Percentiles rank a stretch among this genome's conserved stretches.
Evolutionary conservation across 73 alveolate genomes (phyloP).

Genomic region (Symbiodinium pilosum): DNA sequence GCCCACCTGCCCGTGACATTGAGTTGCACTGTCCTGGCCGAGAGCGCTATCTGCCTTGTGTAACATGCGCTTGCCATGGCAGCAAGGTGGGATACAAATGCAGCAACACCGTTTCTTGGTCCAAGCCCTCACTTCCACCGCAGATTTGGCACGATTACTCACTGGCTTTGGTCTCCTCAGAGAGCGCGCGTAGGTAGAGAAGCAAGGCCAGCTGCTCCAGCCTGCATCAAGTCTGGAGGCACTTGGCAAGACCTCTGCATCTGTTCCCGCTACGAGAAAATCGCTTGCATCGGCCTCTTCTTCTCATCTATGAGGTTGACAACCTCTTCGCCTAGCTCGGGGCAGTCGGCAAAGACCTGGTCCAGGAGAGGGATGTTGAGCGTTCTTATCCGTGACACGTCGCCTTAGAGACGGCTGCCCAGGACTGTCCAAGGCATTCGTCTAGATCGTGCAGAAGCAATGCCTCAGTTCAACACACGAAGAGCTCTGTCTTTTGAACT

Average conservation of each 20-base stretch:
- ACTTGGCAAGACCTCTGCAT: not conserved
- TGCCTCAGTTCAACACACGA: slow-evolving; percentile 21
- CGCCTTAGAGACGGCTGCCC: slow-evolving; percentile 60
- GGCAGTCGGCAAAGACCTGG: slow-evolving; percentile 46
- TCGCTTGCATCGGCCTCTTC: slow-evolving; percentile 60
- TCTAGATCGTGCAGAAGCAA: slow-evolving; percentile 76
- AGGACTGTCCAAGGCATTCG: slow-evolving; percentile 76
- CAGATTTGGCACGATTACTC: too few relatives aligned
- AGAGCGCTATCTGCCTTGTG: not conserved
- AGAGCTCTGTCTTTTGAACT: too few relatives aligned
- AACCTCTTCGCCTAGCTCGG: slow-evolving; percentile 86
- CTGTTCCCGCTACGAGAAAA: not conserved
- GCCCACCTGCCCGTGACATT: slow-evolving; percentile 65
- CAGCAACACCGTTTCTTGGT: too few relatives aligned
- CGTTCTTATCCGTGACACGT: not conserved
- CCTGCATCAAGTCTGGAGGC: not conserved
- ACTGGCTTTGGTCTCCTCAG: slow-evolving; percentile 31
- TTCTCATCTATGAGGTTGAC: slow-evolving; percentile 82
- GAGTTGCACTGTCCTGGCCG: slow-evolving; percentile 45
- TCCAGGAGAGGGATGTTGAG: not conserved
- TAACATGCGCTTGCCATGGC: too few relatives aligned
- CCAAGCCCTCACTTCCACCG: too few relatives aligned
- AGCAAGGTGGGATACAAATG: too few relatives aligned
- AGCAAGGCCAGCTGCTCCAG: slow-evolving; percentile 72
- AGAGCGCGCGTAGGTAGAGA: slow-evolving; percentile 55